Conservation (phyloP, 805 yeast species). For the Monosporozyma aerobia region DNA sequence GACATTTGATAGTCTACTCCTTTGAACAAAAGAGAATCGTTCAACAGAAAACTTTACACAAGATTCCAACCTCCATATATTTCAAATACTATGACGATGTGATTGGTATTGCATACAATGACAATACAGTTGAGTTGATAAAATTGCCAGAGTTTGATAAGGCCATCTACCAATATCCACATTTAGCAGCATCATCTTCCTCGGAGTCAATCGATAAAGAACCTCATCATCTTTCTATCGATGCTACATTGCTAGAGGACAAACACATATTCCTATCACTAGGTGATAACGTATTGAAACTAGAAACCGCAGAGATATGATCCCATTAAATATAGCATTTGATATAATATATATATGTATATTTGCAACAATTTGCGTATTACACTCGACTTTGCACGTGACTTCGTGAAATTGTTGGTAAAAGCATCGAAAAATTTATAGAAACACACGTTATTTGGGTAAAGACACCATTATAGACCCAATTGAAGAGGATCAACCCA, state of each 20-base stretch:
- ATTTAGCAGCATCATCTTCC: constrained; percentile 5
- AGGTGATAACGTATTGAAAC: constrained; percentile 8
- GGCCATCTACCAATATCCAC: constrained; percentile 10
- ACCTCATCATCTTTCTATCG: constrained; percentile 2
- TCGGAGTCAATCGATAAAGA: not conserved
- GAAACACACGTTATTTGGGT: not conserved
- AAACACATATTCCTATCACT: constrained; percentile 7
- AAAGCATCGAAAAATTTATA: constrained; percentile 1
- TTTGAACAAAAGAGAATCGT: constrained; percentile 25
- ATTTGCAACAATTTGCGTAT: not conserved
- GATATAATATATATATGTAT: not conserved
- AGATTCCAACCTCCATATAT: constrained; percentile 8
- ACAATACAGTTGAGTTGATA: constrained; percentile 21
- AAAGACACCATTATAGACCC: not conserved
- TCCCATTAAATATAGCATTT: not conserved
- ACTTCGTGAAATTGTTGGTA: not conserved
- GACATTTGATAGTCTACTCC: constrained; percentile 20
- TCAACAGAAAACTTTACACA: constrained; percentile 8
- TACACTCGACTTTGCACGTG: not conserved
- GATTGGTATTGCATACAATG: constrained; percentile 13
- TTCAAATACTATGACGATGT: constrained; percentile 10
- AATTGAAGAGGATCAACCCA: not conserved
- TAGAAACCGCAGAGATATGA: constrained; percentile 5
- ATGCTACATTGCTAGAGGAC: constrained; percentile 6
- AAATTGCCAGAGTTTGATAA: constrained; percentile 13